Conservation (phyloP, 768 basidiomycete species). For the Tricholoma flavovirens region DNA sequence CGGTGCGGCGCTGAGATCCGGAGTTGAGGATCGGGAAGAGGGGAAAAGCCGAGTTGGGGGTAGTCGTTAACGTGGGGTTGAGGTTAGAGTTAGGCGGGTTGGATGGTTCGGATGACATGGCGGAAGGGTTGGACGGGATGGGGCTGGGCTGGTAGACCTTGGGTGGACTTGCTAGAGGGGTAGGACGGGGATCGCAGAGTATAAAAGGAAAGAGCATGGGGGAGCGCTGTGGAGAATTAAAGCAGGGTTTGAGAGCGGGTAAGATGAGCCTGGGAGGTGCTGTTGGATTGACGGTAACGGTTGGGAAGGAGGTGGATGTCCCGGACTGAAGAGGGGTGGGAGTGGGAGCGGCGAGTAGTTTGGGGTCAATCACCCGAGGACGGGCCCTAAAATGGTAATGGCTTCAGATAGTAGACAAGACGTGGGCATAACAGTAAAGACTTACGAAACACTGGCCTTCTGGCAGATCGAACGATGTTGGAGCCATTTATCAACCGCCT, state of each 20-base stretch:
- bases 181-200: background rate
- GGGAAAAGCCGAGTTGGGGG: slow-evolving; percentile 6
- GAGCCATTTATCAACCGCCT: slow-evolving; percentile 61
- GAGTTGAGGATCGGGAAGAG: slow-evolving; percentile 19
- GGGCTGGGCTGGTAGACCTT: background rate
- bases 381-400: background rate
- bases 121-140: background rate
- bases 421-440: background rate
- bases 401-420: slow-evolving; percentile 2
- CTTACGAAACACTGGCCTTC: slow-evolving; percentile 18
- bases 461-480: slow-evolving; percentile 56
- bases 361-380: background rate
- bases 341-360: background rate
- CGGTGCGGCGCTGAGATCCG: slow-evolving; percentile 67
- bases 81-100: background rate
- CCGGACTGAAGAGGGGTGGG: background rate
- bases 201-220: background rate
- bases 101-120: background rate
- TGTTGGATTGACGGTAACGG: background rate
- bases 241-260: background rate
- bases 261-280: background rate
- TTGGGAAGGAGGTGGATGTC: background rate
- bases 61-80: background rate
- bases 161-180: background rate
- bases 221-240: background rate